Evolutionary conservation across 306 rosid species (phyloP).

Genomic region (Ceratonia siliqua): DNA sequence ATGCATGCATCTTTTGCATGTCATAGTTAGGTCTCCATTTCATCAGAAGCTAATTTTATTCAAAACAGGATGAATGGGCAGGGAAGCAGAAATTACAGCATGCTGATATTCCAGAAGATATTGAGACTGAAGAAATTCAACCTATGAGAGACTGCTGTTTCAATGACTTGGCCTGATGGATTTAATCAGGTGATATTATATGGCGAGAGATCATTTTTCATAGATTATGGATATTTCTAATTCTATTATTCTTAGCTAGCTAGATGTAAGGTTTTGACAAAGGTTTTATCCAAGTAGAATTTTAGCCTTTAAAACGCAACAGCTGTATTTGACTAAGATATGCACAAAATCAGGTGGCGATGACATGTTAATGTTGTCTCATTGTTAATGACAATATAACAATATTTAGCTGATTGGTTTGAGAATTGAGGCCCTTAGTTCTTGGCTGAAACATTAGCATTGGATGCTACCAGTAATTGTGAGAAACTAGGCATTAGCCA

Average conservation of each 20-base stretch:
- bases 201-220: no score
- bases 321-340: neutral
- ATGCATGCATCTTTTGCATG: neutral
- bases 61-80: conserved; percentile 62
- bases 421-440: neutral
- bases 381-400: neutral
- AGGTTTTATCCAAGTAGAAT: neutral
- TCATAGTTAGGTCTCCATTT: neutral
- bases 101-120: conserved; percentile 76
- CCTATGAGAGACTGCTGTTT: conserved; percentile 89
- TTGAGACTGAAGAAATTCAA: conserved; percentile 89
- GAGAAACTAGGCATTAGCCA: neutral
- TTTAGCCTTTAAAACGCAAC: neutral
- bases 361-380: neutral
- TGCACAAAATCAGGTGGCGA: neutral
- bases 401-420: neutral
- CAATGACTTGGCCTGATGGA: conserved; percentile 68
- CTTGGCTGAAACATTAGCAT: neutral
- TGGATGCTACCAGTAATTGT: neutral
- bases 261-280: neutral
- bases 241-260: neutral
- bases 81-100: conserved; percentile 63
- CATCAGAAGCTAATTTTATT: neutral
- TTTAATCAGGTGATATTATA: conserved; percentile 53
- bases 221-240: neutral